Evolutionary conservation across 2,329 filamentous ascomycete species (phyloP).

Genomic region (Fusarium pseudoanthophilum): DNA sequence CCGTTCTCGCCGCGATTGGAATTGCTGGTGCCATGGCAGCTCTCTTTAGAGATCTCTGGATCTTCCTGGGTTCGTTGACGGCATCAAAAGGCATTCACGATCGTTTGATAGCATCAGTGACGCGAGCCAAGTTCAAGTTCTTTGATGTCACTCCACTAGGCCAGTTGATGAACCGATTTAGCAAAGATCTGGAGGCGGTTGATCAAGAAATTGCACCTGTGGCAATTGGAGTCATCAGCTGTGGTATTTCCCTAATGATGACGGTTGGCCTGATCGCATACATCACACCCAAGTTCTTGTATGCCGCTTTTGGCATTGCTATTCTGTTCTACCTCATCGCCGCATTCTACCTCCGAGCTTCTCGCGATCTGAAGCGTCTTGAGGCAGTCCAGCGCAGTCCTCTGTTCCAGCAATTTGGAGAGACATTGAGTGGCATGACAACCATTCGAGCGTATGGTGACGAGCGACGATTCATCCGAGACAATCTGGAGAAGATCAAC

Average conservation of each 20-base stretch:
- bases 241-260: conserved; percentile 75
- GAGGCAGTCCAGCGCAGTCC: conserved; percentile 96
- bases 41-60: conserved; percentile 82
- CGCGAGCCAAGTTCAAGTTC: conserved; percentile 94
- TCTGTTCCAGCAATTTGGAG: conserved; percentile 96
- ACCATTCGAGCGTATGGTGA: conserved; percentile 98
- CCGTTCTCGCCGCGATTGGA: conserved; percentile 84
- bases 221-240: conserved; percentile 80
- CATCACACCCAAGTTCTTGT: conserved; percentile 90
- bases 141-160: conserved; percentile 96
- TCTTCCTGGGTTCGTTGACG: conserved; percentile 91
- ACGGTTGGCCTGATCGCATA: conserved; percentile 87
- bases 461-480: conserved; percentile 89
- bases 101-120: conserved; percentile 79
- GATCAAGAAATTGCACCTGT: conserved; percentile 96
- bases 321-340: conserved; percentile 85
- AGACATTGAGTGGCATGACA: conserved; percentile 92
- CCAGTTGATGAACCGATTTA: conserved; percentile 98
- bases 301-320: conserved; percentile 87
- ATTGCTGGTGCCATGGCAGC: conserved; percentile 82
- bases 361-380: conserved; percentile 93
- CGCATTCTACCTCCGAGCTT: conserved; percentile 88
- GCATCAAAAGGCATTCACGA: conserved; percentile 89
- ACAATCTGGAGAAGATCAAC: conserved; percentile 90
- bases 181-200: conserved; percentile 93